Percentiles rank a stretch among this genome's conserved stretches.
Conservation (phyloP, 169 alveolate species). For the Eimeria acervulina region DNA sequence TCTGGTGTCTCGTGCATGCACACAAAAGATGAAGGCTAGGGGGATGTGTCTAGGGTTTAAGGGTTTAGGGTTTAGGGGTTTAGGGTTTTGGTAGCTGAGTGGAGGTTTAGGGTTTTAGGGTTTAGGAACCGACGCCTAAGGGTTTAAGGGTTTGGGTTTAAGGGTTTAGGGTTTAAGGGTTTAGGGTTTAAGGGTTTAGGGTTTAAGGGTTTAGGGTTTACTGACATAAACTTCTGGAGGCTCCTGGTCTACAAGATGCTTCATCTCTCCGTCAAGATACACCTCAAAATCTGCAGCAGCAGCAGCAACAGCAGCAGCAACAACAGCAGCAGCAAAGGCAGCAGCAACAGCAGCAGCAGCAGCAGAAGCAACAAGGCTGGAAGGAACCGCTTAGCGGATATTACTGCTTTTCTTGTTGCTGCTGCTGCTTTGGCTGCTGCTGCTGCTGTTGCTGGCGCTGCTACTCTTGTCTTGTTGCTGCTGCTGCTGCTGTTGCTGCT, state of each 20-base stretch:
- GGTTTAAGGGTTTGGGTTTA: not conserved
- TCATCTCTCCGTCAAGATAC: not conserved
- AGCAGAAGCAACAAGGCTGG: not conserved
- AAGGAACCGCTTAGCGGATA: not conserved
- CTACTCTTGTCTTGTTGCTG: not conserved
- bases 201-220: not conserved
- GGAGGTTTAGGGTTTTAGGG: no score
- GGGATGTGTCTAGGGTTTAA: no score
- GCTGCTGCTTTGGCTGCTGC: not conserved
- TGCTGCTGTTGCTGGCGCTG: conserved; percentile 10
- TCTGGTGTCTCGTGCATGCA: no score
- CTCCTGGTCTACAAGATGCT: not conserved
- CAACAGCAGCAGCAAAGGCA: conserved; percentile 41
- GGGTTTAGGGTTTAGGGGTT: not conserved
- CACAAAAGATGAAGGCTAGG: no score
- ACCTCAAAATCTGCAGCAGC: conserved; percentile 21
- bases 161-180: not conserved
- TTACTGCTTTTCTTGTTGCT: not conserved
- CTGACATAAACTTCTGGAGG: conserved; percentile 14
- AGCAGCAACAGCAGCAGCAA: conserved; percentile 57
- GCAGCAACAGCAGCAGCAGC: conserved; percentile 18
- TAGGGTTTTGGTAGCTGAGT: not conserved
- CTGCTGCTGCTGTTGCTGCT: conserved; percentile 31
- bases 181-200: not conserved
- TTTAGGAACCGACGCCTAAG: not conserved